Evolutionary conservation across 2,329 filamentous ascomycete species (phyloP), one percentile per base, ranked within the genome.

Genomic region (Orbilia javanica): DNA sequence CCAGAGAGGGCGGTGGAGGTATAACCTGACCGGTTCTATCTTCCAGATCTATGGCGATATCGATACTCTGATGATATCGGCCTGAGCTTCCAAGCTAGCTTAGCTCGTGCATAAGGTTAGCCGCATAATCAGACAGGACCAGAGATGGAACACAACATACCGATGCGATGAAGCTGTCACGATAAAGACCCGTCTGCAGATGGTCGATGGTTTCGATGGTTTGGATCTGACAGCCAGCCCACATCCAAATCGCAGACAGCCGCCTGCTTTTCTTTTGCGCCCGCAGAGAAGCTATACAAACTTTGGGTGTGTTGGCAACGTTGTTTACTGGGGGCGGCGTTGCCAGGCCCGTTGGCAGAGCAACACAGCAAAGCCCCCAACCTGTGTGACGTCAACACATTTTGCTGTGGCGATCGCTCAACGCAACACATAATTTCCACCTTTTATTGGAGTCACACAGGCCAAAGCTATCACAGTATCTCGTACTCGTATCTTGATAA

Each of bases 321-420:
- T 44, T 77, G 73, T 77, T 77, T 77, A 77, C 44, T 20, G 7
- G 29, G 18, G 27, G 48, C 34, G 4, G 39, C 50, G 64, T 66
- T 71, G 66, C 57, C 22, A 66, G 39, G 57, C 31, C n/a, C 39
- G 72, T 77, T 70, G 73, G 66, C 73, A 44, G 73, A 68, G 67
- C 73, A 77, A 77, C 73, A 53, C 15, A 15, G 8, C 1, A 22
- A 25, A 4, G 57, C 6, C 65, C 20, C 22, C 11, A 11, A 11
- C 11, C 5, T 53, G 27, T 44, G 36, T 29, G 29, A 39, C n/a
- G 52, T 50, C 71, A 62, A 42, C 52, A 29, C 69, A 44, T 34
- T 44, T 42, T 39, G 22, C 15, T 36, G 27, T 44, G 42, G 15
- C 42, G 4, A 60, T 36, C n/a, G 11, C 36, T 39, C 36, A 39